Conservation (phyloP, 1,139 yeast species). For the Saccharomycopsis phalli region DNA sequence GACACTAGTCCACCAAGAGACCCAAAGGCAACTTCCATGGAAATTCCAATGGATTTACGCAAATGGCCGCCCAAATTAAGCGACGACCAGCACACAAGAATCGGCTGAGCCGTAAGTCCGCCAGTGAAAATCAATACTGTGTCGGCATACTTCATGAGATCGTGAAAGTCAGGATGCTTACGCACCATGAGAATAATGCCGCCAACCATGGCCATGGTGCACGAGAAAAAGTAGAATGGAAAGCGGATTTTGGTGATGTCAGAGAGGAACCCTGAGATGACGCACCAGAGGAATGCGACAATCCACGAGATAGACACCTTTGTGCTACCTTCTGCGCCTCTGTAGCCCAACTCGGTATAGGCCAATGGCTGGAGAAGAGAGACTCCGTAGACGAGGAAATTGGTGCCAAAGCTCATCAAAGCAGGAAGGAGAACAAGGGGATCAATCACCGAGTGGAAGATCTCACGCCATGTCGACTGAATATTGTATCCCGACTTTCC, state of each 20-base stretch:
- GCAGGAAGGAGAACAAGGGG: constrained; percentile 1
- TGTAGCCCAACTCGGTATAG: constrained; percentile 56
- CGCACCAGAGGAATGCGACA: constrained; percentile 46
- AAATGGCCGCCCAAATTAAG: constrained; percentile 7
- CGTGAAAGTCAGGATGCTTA: constrained; percentile 27
- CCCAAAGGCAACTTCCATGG: constrained; percentile 6
- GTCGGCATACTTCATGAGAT: constrained; percentile 47
- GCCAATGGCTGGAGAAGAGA: constrained; percentile 34
- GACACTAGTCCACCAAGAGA: constrained; percentile 5
- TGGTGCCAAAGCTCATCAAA: constrained; percentile 32
- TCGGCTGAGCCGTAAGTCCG: constrained; percentile 30
- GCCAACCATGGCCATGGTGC: constrained; percentile 56
- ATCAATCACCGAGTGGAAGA: background rate
- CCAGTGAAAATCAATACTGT: constrained; percentile 54
- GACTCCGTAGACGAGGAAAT: constrained; percentile 20
- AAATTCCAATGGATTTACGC: constrained; percentile 8
- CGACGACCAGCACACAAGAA: constrained; percentile 5
- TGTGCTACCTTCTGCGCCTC: constrained; percentile 22
- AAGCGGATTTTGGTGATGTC: constrained; percentile 40
- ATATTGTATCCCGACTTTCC: constrained; percentile 27
- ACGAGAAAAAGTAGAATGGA: constrained; percentile 35
- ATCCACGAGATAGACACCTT: constrained; percentile 61
- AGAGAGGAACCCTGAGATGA: constrained; percentile 34
- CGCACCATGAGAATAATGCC: constrained; percentile 41
- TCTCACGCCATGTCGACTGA: background rate